Base-by-base conservation (phyloP, 179 eudicot species). In the Carnegiea gigantea region DNA sequence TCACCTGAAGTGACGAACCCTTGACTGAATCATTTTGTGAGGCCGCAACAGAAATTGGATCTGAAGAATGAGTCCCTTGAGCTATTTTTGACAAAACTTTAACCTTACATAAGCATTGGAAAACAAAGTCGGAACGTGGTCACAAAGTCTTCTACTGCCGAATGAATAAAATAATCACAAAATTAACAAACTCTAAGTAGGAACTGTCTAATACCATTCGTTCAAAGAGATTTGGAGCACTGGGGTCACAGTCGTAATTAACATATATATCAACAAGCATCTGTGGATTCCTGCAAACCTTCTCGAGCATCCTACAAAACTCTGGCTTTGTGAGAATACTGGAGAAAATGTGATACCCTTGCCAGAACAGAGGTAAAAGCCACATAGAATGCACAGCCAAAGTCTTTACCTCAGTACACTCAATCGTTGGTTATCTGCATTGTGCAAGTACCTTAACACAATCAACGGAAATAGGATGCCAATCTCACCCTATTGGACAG, bases 201-300 rank as follows among this genome's bases (percentile, higher is more conserved):
- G 71, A 20, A 30, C 51, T 48, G 67, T 28, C 51, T 26, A 44
- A 57, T 91, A 96, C 99, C 96, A 90, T 92, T 82, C 95, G 91
- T 85, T 96, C 98, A 92, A 92, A 96, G 83, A 94, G 87, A 88
- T 96, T 96, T 73, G 98, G 92, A 21, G 98, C 97, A 86, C 91
- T 91, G 82, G 92, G 95, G 85, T 92, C 99, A 85, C 99, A 94
- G 78, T 95, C 99, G 78, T 95, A 95, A 83, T 95, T 95, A 83
- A 94, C 99, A 87, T 88, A 95, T 24, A 93, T 85, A 88, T 96
- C 99, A 86, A 96, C 96, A 80, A 96, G 95, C 99, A 94, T 90
- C 88, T 94, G 98, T 28, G 98, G 83, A 86, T 96, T 97, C 87
- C 82, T 92, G 95, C 93, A 94, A 44, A 93, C 96, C 88, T 94